Evolutionary conservation across 2,329 filamentous ascomycete species (phyloP).

Genomic region (Arthroderma sp.): DNA sequence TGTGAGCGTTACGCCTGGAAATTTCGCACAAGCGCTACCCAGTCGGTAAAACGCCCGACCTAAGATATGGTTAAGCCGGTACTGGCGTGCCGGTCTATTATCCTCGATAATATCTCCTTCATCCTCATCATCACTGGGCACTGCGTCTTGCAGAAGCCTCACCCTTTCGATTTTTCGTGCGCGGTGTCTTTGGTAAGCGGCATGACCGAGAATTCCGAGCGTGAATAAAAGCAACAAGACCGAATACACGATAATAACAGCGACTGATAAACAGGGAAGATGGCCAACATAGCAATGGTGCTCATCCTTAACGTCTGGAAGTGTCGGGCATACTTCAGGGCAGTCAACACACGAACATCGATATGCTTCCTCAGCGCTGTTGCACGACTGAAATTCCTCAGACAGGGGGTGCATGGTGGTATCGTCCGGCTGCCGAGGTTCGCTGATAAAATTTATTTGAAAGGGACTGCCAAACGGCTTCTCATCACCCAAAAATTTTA

Average conservation of each 20-base stretch:
- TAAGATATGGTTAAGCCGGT: slow-evolving; percentile 70
- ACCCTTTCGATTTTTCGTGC: slow-evolving; percentile 66
- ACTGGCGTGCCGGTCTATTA: slow-evolving; percentile 65
- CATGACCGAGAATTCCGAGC: slow-evolving; percentile 55
- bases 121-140: slow-evolving; percentile 82
- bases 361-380: slow-evolving; percentile 73
- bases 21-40: slow-evolving; percentile 67
- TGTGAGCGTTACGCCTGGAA: slow-evolving; percentile 70
- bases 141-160: slow-evolving; percentile 72
- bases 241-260: slow-evolving; percentile 75
- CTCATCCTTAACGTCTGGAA: slow-evolving; percentile 59
- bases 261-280: slow-evolving; percentile 87
- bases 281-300: slow-evolving; percentile 69
- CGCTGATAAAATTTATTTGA: slow-evolving; percentile 79
- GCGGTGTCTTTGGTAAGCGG: slow-evolving; percentile 60
- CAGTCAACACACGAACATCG: slow-evolving; percentile 92
- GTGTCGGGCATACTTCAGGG: slow-evolving; percentile 65
- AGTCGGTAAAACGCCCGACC: slow-evolving; percentile 69
- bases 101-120: slow-evolving; percentile 73
- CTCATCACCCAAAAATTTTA: slow-evolving; percentile 89
- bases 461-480: slow-evolving; percentile 85
- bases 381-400: slow-evolving; percentile 71
- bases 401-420: slow-evolving; percentile 58
- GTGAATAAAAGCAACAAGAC: slow-evolving; percentile 56
- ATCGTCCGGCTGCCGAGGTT: slow-evolving; percentile 44